phyloP scores from a whole-genome alignment of 169 alveolate genomes.

The Theileria sp. region DNA sequence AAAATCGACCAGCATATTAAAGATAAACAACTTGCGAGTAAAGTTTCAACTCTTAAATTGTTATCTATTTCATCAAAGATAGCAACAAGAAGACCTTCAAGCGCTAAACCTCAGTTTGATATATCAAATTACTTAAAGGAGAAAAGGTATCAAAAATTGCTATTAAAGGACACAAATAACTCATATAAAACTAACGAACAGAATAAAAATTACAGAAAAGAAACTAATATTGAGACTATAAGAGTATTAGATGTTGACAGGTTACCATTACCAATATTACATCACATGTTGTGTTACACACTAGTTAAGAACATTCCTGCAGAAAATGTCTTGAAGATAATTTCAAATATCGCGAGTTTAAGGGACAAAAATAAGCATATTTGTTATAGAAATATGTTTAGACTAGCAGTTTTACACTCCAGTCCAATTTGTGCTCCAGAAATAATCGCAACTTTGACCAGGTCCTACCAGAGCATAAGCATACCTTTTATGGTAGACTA shows the following conservation, averaged over 20 bases:
- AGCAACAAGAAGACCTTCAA: slow-evolving; percentile 45
- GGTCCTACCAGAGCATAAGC: slow-evolving; percentile 76
- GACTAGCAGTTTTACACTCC: slow-evolving; percentile 55
- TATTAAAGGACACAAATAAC: background rate
- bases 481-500: slow-evolving; percentile 79
- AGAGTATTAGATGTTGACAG: slow-evolving; percentile 71
- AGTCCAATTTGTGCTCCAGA: slow-evolving; percentile 69
- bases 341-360: slow-evolving; percentile 70
- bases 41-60: slow-evolving; percentile 42
- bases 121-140: slow-evolving; percentile 9
- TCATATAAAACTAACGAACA: slow-evolving; percentile 25
- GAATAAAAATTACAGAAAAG: slow-evolving; percentile 31
- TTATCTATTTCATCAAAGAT: slow-evolving; percentile 32
- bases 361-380: slow-evolving; percentile 72
- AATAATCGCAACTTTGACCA: slow-evolving; percentile 71
- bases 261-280: slow-evolving; percentile 67
- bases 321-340: slow-evolving; percentile 67
- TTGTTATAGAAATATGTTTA: slow-evolving; percentile 71
- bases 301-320: slow-evolving; percentile 77
- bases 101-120: slow-evolving; percentile 42
- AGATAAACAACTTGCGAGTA: slow-evolving; percentile 1
- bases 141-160: slow-evolving; percentile 17
- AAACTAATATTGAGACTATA: slow-evolving; percentile 54
- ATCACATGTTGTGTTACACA: slow-evolving; percentile 71
- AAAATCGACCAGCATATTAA: slow-evolving; percentile 15